A percentile compares a stretch with the other conserved stretches of the same genome.
These are phyloP conservation scores for Calonectria crousiana DNA, from an alignment of 2,329 filamentous ascomycete genomes.

Conservation along the genomic window DNA sequence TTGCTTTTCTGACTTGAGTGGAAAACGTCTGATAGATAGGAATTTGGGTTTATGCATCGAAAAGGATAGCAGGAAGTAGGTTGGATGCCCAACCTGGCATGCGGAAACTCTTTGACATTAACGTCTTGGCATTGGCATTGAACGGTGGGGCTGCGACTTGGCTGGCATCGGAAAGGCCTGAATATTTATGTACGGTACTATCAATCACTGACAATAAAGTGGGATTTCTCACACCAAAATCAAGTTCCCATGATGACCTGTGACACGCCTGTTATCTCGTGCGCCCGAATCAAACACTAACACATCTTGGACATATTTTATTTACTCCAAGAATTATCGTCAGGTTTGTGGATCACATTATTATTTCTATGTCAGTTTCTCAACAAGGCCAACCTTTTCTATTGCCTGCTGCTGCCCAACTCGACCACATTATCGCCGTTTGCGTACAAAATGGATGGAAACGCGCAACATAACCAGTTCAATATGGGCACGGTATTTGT, in stretches of 20 bases:
- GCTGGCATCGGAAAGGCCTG: background rate
- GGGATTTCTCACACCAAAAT: constrained; percentile 5
- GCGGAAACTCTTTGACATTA: background rate
- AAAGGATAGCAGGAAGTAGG: background rate
- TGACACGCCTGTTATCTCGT: background rate
- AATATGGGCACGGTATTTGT: too few species aligned
- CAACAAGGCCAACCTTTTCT: too few species aligned
- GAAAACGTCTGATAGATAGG: background rate
- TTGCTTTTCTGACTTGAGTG: background rate
- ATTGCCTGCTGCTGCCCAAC: too few species aligned
- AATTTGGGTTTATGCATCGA: background rate
- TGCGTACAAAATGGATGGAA: too few species aligned
- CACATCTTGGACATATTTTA: background rate
- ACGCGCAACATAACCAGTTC: too few species aligned
- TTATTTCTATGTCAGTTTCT: too few species aligned
- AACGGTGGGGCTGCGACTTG: background rate
- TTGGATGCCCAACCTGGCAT: background rate
- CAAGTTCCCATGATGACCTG: background rate
- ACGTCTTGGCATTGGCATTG: background rate
- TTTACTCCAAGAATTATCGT: background rate
- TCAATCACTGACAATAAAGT: constrained; percentile 1
- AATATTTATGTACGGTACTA: background rate
- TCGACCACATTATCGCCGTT: too few species aligned
- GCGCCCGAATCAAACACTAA: background rate
- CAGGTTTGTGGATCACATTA: background rate